A percentile compares a stretch with the other conserved stretches of the same genome.
These are phyloP conservation scores for Chlorella sp. DNA, from an alignment of 139 green algal genomes.

Conservation along the genomic window DNA sequence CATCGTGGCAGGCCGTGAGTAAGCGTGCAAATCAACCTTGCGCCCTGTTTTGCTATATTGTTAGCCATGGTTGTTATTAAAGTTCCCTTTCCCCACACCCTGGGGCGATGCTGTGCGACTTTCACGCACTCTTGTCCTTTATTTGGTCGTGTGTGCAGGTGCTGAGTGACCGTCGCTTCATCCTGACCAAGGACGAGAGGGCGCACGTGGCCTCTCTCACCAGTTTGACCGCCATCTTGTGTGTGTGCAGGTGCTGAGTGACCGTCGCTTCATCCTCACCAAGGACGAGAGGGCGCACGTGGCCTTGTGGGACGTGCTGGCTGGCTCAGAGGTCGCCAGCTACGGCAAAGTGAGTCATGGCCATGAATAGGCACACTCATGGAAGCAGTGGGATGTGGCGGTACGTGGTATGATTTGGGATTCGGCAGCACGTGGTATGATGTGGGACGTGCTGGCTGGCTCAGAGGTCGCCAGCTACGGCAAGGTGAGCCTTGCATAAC, in stretches of 20 bases:
- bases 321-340: conserved; percentile 30
- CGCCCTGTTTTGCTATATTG: no score
- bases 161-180: conserved; percentile 43
- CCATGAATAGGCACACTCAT: no score
- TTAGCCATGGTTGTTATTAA: no score
- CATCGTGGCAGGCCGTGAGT: conserved; percentile 16
- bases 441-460: conserved; percentile 71
- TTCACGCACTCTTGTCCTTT: no score
- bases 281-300: conserved; percentile 51
- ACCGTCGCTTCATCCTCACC: conserved; percentile 65
- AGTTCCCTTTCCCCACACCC: no score
- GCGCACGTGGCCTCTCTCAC: conserved; percentile 53
- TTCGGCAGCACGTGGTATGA: conserved; percentile 39
- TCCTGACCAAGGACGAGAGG: conserved; percentile 61
- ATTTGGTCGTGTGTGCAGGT: conserved; percentile 23
- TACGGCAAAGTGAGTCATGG: conserved; percentile 29
- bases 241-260: conserved; percentile 24
- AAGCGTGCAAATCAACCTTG: no score
- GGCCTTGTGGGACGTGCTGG: conserved; percentile 66
- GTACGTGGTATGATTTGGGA: no score
- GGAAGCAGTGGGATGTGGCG: no score
- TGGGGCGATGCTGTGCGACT: no score
- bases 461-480: conserved; percentile 24
- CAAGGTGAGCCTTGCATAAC: conserved; percentile 25
- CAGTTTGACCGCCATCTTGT: no score